Evolutionary conservation across 352 stramenopile species (phyloP).

Genomic region (Globisporangium sylvaticum): DNA sequence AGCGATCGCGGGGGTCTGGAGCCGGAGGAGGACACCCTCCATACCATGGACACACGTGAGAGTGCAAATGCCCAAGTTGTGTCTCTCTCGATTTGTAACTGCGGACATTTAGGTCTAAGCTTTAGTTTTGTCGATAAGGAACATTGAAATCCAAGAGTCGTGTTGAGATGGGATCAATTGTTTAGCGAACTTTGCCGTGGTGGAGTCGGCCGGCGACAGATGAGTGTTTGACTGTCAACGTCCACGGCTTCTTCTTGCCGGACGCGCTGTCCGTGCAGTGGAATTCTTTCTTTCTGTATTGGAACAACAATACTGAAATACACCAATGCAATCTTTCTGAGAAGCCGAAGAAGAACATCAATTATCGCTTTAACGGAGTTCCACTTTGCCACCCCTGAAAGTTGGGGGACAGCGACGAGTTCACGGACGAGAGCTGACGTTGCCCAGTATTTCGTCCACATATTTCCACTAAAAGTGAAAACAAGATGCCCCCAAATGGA

Average conservation of each 20-base stretch:
- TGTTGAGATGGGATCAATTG: not conserved
- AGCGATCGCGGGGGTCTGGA: conserved; percentile 5
- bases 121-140: not conserved
- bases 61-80: not conserved
- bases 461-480: not conserved
- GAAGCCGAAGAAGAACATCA: too few species aligned
- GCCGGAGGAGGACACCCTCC: not conserved
- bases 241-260: not conserved
- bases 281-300: too few species aligned
- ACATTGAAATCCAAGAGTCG: not conserved
- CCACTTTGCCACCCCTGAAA: too few species aligned
- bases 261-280: not conserved
- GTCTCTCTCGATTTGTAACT: not conserved
- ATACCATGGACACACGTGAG: not conserved
- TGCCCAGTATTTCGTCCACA: not conserved
- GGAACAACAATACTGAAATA: too few species aligned
- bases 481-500: too few species aligned
- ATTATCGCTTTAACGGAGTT: too few species aligned
- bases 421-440: too few species aligned
- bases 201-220: not conserved
- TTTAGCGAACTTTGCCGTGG: not conserved
- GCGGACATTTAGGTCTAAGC: not conserved
- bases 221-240: not conserved
- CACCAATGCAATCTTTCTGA: too few species aligned
- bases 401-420: too few species aligned